Evolutionary conservation across 73 alveolate species (phyloP), one percentile per base, ranked within the genome.

Genomic region (Paramecium bursaria): DNA sequence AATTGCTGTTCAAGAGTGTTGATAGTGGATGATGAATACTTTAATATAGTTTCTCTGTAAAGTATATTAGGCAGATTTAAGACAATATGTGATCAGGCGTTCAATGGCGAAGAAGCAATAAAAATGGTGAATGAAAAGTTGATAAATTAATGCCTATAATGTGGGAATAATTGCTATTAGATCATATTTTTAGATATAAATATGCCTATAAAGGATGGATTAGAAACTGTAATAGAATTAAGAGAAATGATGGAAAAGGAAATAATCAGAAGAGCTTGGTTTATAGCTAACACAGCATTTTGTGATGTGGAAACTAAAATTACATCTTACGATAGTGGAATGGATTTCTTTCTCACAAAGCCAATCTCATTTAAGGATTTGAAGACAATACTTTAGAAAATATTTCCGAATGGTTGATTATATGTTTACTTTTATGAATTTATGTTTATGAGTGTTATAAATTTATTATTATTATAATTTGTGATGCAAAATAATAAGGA

Each of bases 21-120:
- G 44, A 67, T 67, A 0, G 82, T 67, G 14, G 82, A 67, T 67
- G 82, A 67, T 42, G 82, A 67, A 67, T 67, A 67, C 39, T 67
- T 67, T 6, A 67, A 67, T 14, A 67, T 67, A 21, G 44, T 67
- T 42, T 19, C 82, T 7, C 14, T 67, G 27, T 19, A 67, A 19
- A 35, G 22, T 35, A 30, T 67, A 21, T 39, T 67, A 57, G 6
- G 10, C 0, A 30, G 44, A 67, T 67, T 31, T 29, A 30, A 19
- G 33, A 14, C 82, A 6, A 39, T 39, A 0, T 35, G 82, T 39
- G 82, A 67, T 67, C 19, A 31, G 15, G 82, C 82, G 2, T 67
- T 39, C 44, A 67, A 67, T 67, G 82, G 82, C 19, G 14, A 44
- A 3, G 82, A 67, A 67, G 82, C 82, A 3, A 15, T 67, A 19